A percentile compares a stretch with the other conserved stretches of the same genome.
Conservation (phyloP, 2,329 filamentous ascomycete genomes). For the Mycogone perniciosa region DNA sequence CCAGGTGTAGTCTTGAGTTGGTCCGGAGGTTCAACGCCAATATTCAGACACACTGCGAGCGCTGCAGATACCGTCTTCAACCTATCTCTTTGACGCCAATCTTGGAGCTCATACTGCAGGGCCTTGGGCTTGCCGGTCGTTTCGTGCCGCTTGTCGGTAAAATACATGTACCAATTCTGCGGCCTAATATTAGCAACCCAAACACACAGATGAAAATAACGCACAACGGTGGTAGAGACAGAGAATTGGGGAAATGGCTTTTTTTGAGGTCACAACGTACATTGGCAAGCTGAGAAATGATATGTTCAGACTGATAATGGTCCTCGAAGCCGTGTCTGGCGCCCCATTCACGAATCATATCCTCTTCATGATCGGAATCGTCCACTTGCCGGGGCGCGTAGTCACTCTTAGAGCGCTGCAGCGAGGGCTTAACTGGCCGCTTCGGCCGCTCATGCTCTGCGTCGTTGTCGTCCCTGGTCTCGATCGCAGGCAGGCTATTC, state of each 20-base stretch:
- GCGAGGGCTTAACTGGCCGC: conserved; percentile 42
- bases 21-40: conserved; percentile 94
- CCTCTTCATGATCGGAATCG: conserved; percentile 36
- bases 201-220: neutral
- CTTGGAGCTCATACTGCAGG: conserved; percentile 61
- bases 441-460: conserved; percentile 29
- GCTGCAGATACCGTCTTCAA: conserved; percentile 96
- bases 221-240: conserved; percentile 1
- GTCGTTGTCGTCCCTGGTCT: conserved; percentile 28
- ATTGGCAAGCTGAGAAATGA: conserved; percentile 75
- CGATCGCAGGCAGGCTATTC: conserved; percentile 23
- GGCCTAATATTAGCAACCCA: neutral
- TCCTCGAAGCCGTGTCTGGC: conserved; percentile 85
- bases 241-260: conserved; percentile 10
- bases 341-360: conserved; percentile 47
- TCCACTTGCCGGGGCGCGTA: conserved; percentile 38
- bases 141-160: conserved; percentile 95
- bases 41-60: conserved; percentile 90
- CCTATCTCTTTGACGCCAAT: conserved; percentile 96
- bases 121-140: conserved; percentile 82
- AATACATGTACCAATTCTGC: conserved; percentile 99
- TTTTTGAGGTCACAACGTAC: conserved; percentile 42
- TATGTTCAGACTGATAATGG: conserved; percentile 85
- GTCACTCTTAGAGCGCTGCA: conserved; percentile 53
- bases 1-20: conserved; percentile 93